Base-by-base conservation (phyloP, 805 yeast genomes). In the Wickerhamiella musiphila region DNA sequence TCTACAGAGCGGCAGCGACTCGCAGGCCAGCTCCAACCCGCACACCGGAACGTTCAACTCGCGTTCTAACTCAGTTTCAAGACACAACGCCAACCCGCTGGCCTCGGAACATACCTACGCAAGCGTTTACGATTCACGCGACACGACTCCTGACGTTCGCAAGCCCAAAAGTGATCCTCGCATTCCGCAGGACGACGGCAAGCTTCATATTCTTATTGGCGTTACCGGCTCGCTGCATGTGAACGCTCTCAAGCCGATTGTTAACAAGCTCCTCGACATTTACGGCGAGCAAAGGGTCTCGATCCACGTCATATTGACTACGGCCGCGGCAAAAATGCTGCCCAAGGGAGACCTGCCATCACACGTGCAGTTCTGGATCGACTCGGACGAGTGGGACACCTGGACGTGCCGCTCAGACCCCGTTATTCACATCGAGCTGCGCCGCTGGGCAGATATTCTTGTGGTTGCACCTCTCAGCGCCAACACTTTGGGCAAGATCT, bases 391-490 rank as follows among this genome's bases (percentile, higher is more conserved):
- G 56, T 86, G 98, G 98, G 59, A 60, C 21, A 70, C 75, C n/a
- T 86, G 95, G 77, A 73, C 73, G 44, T 55, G 62, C 28, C 65
- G 92, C 39, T 63, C 73, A 34, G 96, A 90, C 53, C 95, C 96
- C 1, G 93, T 90, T 23, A 61, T 90, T 41, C 96, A 86, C 56
- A 83, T 86, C 43, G 96, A 90, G 57, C 61, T 86, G 37, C 72
- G 96, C 38, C 71, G 93, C 41, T 86, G 96, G 96, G 96, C 96
- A 1, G 95, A 86, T 55, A 72, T 90, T 26, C 62, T 90, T 30
- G 66, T 90, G 15, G 77, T 86, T 27, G 93, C 94, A n/a, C 98
- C 98, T 10, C 60, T 86, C 43, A 76, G 93, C 11, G 95, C 96
- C 5, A 90, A 90, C 53, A 77, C 96, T 0, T 59, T 86, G 31